These are phyloP conservation scores for Fagopyrum homotropicum DNA, from an alignment of 148 eudicot genomes.

Conservation along the genomic window DNA sequence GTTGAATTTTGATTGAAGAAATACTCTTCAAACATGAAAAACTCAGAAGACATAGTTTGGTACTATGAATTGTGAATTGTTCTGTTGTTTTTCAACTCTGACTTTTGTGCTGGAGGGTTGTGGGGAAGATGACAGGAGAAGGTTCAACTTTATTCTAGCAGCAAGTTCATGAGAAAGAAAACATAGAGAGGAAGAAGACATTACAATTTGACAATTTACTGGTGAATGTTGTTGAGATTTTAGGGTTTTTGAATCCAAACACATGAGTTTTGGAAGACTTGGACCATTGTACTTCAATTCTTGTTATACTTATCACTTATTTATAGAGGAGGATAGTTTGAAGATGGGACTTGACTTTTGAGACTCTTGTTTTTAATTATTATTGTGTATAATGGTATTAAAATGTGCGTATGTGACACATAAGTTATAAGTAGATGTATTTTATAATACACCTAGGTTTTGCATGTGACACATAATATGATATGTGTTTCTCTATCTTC, in stretches of 20 bases:
- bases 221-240: no score
- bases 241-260: neutral
- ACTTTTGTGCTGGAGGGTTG: no score
- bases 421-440: neutral
- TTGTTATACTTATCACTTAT: neutral
- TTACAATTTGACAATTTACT: neutral
- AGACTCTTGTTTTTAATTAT: neutral
- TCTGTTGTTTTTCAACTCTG: no score
- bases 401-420: neutral
- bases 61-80: neutral
- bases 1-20: neutral
- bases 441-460: no score
- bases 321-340: neutral
- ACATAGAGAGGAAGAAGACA: neutral
- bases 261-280: neutral
- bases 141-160: neutral
- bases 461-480: no score
- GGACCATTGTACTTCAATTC: neutral
- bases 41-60: constrained; percentile 58
- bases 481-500: no score
- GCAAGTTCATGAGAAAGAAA: neutral
- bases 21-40: constrained; percentile 45
- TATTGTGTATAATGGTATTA: neutral
- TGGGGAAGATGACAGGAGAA: no score
- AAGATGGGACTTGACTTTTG: neutral